Evolutionary conservation across 441 rosid genomes (phyloP), one percentile per base, ranked within the genome.

Genomic region (Viola pubescens): DNA sequence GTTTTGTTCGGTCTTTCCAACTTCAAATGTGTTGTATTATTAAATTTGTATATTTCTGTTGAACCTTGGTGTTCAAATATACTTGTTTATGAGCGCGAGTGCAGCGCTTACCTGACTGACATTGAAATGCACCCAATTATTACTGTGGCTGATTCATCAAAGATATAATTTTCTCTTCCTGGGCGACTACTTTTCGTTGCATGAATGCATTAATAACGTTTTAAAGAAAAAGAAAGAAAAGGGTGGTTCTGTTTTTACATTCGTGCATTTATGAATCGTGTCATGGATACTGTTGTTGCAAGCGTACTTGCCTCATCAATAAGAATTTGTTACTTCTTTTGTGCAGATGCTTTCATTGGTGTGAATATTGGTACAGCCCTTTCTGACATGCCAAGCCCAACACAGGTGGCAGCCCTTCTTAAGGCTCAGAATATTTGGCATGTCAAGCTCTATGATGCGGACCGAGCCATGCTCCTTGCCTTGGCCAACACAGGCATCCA

Each of bases 331-430:
- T 4, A 6, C 9, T 8, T n/a, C 9, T n/a, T 9, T 55, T 55
- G 6, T 40, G 62, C 80, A 91, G 98, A 84, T 78, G 85, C 89
- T 50, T 83, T 83, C 63, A 62, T 91, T 7, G 97, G 98, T 42
- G 89, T 89, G 59, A 91, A 91, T 74, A 73, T 91, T n/a, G 98
- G 97, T 45, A 89, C 88, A 6, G 89, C 83, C 62, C 75, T 91
- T 39, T 85, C 97, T 3, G 73, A 85, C 70, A 85, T 91, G 95
- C 95, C 97, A 37, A 81, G 81, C 69, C 91, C 97, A 46, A 81
- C 89, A 66, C 83, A 88, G 78, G 88, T 82, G 49, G 97, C 77
- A 47, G 73, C 87, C 54, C 94, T 91, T 46, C 91, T 91, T 52
- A 89, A 81, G 81, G 78, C 94, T 59, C 98, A 91, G 63, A 87